Conservation (phyloP, 208 protist genomes). For the Sergeia podlipaevii region DNA sequence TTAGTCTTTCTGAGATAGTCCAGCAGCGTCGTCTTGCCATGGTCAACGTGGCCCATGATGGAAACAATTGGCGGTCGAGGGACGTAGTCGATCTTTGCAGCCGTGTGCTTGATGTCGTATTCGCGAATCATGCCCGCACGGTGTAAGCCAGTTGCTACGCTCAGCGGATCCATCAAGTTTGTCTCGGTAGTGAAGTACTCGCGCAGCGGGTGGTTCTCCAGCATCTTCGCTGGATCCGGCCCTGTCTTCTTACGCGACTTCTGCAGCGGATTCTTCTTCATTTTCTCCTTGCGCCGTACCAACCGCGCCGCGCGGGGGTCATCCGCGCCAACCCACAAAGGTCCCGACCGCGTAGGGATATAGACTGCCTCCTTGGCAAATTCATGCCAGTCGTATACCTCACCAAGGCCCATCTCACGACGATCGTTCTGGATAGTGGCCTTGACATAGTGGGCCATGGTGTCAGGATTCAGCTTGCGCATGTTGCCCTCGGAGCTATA, state of each 20-base stretch:
- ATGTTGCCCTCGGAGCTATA: slow-evolving; percentile 65
- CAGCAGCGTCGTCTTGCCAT: slow-evolving; percentile 97
- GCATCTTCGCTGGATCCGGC: slow-evolving; percentile 59
- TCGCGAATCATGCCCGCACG: slow-evolving; percentile 71
- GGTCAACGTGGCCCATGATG: slow-evolving; percentile 99
- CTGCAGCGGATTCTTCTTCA: slow-evolving; percentile 82
- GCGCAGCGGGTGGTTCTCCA: slow-evolving; percentile 82
- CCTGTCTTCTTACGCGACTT: slow-evolving; percentile 64
- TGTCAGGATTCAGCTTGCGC: slow-evolving; percentile 76
- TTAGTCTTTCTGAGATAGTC: slow-evolving; percentile 93
- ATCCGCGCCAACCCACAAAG: slow-evolving; percentile 84
- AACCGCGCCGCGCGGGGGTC: slow-evolving; percentile 78
- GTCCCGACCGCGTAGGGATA: slow-evolving; percentile 77
- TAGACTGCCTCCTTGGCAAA: slow-evolving; percentile 87
- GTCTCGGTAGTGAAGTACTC: slow-evolving; percentile 85
- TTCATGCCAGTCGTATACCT: slow-evolving; percentile 85
- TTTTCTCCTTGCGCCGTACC: slow-evolving; percentile 71
- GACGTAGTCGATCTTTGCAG: slow-evolving; percentile 68
- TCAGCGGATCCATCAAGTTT: slow-evolving; percentile 79
- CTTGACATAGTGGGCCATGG: slow-evolving; percentile 86
- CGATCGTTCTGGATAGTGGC: slow-evolving; percentile 88
- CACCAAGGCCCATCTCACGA: slow-evolving; percentile 76
- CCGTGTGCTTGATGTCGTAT: slow-evolving; percentile 84
- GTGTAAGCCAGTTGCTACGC: slow-evolving; percentile 73
- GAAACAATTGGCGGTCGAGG: slow-evolving; percentile 94